Percentiles rank a stretch among this genome's conserved stretches.
These are phyloP conservation scores for Cladosporium sp. DNA, from an alignment of 2,329 filamentous ascomycete species.

Conservation along the genomic window DNA sequence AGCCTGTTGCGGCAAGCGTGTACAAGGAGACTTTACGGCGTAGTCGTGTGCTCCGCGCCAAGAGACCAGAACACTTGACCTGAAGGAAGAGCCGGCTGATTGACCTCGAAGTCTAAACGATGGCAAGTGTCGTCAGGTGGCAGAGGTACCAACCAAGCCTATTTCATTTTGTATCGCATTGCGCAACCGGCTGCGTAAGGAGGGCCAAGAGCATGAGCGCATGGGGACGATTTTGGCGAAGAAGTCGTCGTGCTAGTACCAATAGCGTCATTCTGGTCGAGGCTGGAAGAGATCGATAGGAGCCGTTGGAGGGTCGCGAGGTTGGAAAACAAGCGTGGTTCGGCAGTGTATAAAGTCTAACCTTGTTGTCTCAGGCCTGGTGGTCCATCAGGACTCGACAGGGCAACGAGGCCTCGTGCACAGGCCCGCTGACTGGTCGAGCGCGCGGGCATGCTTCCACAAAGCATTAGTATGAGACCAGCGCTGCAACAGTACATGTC, in stretches of 20 bases:
- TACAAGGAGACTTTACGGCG: not conserved
- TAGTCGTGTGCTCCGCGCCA: conserved; percentile 7
- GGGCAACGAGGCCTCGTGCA: conserved; percentile 9
- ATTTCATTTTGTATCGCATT: conserved; percentile 1
- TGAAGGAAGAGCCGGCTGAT: conserved; percentile 10
- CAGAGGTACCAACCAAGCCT: conserved; percentile 10
- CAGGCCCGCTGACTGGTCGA: not conserved
- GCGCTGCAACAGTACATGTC: not conserved
- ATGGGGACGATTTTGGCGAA: not conserved
- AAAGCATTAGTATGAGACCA: not conserved
- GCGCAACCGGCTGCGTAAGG: not conserved
- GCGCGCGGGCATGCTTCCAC: too few species aligned
- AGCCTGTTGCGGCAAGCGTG: conserved; percentile 1
- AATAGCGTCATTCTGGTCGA: too few species aligned
- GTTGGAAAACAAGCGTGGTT: not conserved
- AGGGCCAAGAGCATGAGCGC: not conserved
- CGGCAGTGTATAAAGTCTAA: conserved; percentile 8
- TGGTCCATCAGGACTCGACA: not conserved
- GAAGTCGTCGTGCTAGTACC: not conserved
- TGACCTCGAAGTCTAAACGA: not conserved
- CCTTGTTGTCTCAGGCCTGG: conserved; percentile 4
- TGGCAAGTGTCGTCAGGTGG: conserved; percentile 1
- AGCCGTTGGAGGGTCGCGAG: not conserved
- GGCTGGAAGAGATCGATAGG: not conserved
- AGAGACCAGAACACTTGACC: not conserved